Conservation (phyloP, 257 asterid genomes). For the Handroanthus guayacan region DNA sequence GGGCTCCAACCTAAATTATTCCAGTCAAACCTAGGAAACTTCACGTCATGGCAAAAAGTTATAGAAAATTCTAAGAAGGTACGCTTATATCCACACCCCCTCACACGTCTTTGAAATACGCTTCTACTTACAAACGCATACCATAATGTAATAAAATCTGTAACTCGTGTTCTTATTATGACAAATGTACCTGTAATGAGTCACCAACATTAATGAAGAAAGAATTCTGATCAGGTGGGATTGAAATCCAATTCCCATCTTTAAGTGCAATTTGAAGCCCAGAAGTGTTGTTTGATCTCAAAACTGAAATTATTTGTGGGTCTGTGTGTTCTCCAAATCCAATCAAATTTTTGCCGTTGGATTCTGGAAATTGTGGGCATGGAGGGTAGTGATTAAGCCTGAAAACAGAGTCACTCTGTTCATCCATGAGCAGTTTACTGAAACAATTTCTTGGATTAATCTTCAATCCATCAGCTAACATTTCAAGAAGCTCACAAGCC, state of each 20-base stretch:
- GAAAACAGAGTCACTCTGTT: slow-evolving; percentile 73
- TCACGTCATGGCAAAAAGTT: slow-evolving; percentile 24
- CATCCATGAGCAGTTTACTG: slow-evolving; percentile 68
- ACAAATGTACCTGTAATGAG: slow-evolving; percentile 80
- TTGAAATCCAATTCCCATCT: slow-evolving; percentile 77
- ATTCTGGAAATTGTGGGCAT: slow-evolving; percentile 43
- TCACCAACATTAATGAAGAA: slow-evolving; percentile 90
- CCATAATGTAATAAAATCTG: no score
- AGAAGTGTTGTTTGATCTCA: slow-evolving; percentile 81
- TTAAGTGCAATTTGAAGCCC: slow-evolving; percentile 84
- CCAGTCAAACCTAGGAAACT: slow-evolving; percentile 28
- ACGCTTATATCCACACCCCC: background rate
- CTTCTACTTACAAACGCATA: background rate
- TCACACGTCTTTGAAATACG: slow-evolving; percentile 19
- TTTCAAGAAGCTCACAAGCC: slow-evolving; percentile 69
- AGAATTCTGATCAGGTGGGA: slow-evolving; percentile 81
- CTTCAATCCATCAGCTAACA: slow-evolving; percentile 62
- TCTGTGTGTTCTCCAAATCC: slow-evolving; percentile 96
- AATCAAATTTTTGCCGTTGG: slow-evolving; percentile 48
- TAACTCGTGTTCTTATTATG: background rate
- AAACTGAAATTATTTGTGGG: slow-evolving; percentile 88
- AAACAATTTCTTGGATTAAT: slow-evolving; percentile 46
- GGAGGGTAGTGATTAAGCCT: slow-evolving; percentile 89
- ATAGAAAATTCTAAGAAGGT: slow-evolving; percentile 18
- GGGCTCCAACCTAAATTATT: background rate